A percentile compares a stretch with the other conserved stretches of the same genome.
Conservation (phyloP, 2,329 filamentous ascomycete species). For the Fusarium dimerum region DNA sequence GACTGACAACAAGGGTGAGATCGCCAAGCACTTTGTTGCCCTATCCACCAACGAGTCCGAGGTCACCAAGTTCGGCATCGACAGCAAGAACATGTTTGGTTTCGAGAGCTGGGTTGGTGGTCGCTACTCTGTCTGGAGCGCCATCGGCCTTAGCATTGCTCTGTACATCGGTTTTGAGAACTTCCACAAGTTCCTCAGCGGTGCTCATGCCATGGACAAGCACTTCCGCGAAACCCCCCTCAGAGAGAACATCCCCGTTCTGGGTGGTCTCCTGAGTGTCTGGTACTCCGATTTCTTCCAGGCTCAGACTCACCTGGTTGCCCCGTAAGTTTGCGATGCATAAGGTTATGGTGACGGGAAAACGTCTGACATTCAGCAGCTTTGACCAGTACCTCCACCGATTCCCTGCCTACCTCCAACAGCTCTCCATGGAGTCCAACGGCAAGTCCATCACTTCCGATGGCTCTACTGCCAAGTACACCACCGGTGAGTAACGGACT, state of each 20-base stretch:
- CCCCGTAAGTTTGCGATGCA: constrained; percentile 65
- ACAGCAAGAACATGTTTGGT: constrained; percentile 99
- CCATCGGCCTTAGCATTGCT: constrained; percentile 91
- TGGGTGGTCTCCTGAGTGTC: constrained; percentile 91
- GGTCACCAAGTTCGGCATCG: constrained; percentile 98
- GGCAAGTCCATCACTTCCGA: constrained; percentile 95
- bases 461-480: constrained; percentile 91
- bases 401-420: constrained; percentile 98
- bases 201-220: constrained; percentile 97
- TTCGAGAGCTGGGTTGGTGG: constrained; percentile 99
- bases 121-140: constrained; percentile 98
- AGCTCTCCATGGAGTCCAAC: constrained; percentile 99
- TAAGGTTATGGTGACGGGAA: not conserved
- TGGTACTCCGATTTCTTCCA: constrained; percentile 99
- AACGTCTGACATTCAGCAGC: constrained; percentile 41
- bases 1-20: constrained; percentile 73
- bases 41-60: constrained; percentile 94
- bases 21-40: constrained; percentile 98
- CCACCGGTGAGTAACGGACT: constrained; percentile 59
- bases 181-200: constrained; percentile 93
- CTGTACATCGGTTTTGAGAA: constrained; percentile 97
- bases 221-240: constrained; percentile 92
- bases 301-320: constrained; percentile 94
- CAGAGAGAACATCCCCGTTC: constrained; percentile 89
- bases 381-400: constrained; percentile 99